These are phyloP conservation scores for Curvularia sp. DNA, from an alignment of 2,329 filamentous ascomycete genomes.

Conservation along the genomic window DNA sequence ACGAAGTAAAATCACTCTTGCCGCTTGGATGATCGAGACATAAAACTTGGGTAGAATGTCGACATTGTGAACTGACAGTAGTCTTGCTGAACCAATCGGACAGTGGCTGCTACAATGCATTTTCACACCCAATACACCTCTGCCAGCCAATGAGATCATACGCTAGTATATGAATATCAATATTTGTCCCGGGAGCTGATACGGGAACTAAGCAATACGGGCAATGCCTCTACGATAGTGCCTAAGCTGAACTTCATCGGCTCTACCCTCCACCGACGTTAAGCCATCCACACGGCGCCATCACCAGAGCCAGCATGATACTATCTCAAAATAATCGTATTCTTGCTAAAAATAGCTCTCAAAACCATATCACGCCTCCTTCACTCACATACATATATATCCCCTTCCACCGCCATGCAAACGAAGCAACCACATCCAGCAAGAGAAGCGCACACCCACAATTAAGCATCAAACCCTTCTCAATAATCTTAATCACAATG, in stretches of 20 bases:
- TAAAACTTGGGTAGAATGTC: background rate
- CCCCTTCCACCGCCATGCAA: background rate
- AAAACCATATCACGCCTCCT: background rate
- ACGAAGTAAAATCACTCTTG: background rate
- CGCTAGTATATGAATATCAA: background rate
- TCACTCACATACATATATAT: background rate
- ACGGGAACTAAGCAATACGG: background rate
- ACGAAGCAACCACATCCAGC: background rate
- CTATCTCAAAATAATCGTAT: no score
- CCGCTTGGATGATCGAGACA: no score
- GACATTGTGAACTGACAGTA: background rate
- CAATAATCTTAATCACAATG: background rate
- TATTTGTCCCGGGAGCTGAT: background rate
- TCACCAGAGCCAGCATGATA: no score
- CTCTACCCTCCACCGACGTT: background rate
- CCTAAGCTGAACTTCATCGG: background rate
- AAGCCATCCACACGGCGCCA: background rate
- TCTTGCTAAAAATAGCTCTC: background rate
- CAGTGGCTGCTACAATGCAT: background rate
- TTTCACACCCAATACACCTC: background rate
- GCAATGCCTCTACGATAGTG: background rate
- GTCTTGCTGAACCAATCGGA: background rate
- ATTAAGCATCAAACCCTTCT: background rate
- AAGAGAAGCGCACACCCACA: background rate
- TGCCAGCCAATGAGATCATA: background rate